phyloP scores from a whole-genome alignment of 202 grass and related monocot species.

The Panicum hallii region DNA sequence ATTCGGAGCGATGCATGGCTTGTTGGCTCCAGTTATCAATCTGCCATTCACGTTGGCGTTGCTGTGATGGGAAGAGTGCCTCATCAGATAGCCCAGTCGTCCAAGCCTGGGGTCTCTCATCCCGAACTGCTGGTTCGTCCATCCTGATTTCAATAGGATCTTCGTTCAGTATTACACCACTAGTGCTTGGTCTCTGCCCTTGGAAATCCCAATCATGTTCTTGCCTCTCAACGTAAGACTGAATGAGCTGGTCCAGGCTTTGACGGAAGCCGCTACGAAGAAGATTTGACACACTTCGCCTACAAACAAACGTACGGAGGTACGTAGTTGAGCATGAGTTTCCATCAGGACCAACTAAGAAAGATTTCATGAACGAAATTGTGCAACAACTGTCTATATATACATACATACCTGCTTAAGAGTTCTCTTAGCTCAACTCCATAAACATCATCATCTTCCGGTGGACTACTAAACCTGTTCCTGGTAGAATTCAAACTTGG shows the following conservation, averaged over 20 bases:
- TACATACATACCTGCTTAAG: constrained; percentile 62
- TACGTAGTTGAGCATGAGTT: not conserved
- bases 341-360: not conserved
- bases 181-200: constrained; percentile 25
- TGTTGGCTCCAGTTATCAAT: constrained; percentile 53
- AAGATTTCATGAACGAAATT: not conserved
- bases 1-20: constrained; percentile 52
- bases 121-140: constrained; percentile 26
- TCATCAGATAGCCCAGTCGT: constrained; percentile 35
- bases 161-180: constrained; percentile 21
- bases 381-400: constrained; percentile 14
- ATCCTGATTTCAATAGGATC: constrained; percentile 32
- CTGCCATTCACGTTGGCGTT: no score
- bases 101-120: constrained; percentile 31
- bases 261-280: constrained; percentile 82
- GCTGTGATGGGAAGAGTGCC: constrained; percentile 20
- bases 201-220: constrained; percentile 65
- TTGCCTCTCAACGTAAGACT: constrained; percentile 79
- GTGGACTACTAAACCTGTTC: constrained; percentile 58
- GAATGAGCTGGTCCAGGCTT: constrained; percentile 83
- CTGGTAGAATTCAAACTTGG: constrained; percentile 39
- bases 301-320: constrained; percentile 31
- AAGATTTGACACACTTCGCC: constrained; percentile 93
- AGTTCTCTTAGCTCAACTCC: constrained; percentile 87
- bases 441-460: constrained; percentile 72